Evolutionary conservation across 805 yeast genomes (phyloP).

Genomic region (Torulaspora gathmanii): DNA sequence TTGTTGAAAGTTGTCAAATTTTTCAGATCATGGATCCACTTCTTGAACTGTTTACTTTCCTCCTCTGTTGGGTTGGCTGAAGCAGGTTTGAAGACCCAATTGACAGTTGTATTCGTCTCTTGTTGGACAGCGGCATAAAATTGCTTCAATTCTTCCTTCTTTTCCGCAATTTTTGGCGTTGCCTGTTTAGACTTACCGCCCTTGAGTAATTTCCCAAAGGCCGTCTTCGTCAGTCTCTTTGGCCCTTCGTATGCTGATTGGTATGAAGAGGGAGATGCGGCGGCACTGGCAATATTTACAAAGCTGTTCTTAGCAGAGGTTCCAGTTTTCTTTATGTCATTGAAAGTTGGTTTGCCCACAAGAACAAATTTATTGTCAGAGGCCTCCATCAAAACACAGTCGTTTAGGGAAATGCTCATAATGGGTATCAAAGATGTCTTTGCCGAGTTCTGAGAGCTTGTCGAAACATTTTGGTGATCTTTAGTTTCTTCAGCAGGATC

Average conservation of each 20-base stretch:
- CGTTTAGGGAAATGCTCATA: slow-evolving; percentile 40
- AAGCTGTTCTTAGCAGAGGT: slow-evolving; percentile 28
- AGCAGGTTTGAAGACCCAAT: slow-evolving; percentile 29
- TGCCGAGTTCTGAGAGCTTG: slow-evolving; percentile 10
- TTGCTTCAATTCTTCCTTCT: slow-evolving; percentile 9
- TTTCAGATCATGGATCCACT: slow-evolving; percentile 53
- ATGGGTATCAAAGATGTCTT: slow-evolving; percentile 48
- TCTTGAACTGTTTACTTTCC: slow-evolving; percentile 40
- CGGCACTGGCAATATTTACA: slow-evolving; percentile 16
- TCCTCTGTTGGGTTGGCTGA: slow-evolving; percentile 40
- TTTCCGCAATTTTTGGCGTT: slow-evolving; percentile 5
- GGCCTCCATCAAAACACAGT: slow-evolving; percentile 32
- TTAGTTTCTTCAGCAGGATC: slow-evolving; percentile 36
- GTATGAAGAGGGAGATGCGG: slow-evolving; percentile 5
- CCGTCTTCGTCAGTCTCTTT: slow-evolving; percentile 19
- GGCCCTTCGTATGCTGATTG: slow-evolving; percentile 14
- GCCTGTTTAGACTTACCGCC: slow-evolving; percentile 13
- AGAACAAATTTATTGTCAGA: slow-evolving; percentile 40
- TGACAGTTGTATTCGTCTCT: slow-evolving; percentile 18
- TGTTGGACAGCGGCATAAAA: slow-evolving; percentile 14
- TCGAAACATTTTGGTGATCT: slow-evolving; percentile 10
- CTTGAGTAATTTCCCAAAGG: slow-evolving; percentile 23
- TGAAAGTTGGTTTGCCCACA: slow-evolving; percentile 33
- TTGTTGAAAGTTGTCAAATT: slow-evolving; percentile 47
- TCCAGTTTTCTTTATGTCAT: slow-evolving; percentile 19